These are phyloP conservation scores for Scutellaria minor DNA, from an alignment of 257 asterid species.

Conservation along the genomic window DNA sequence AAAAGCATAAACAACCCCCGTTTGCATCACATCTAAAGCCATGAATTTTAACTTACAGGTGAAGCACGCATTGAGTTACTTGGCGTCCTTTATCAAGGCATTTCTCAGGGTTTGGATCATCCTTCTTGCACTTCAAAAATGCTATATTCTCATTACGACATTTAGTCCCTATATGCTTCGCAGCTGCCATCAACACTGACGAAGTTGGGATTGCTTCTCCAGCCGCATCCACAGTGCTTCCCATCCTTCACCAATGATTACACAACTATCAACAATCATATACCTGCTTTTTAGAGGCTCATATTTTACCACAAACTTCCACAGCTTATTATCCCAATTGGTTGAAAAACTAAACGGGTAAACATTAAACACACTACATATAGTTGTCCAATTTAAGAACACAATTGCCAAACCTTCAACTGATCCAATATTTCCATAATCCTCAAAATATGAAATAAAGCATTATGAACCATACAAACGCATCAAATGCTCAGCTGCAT, in stretches of 20 bases:
- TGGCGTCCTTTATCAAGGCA: conserved; percentile 80
- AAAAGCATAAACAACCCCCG: background rate
- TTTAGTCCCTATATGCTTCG: conserved; percentile 70
- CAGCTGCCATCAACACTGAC: conserved; percentile 69
- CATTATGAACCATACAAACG: background rate
- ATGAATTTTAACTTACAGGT: conserved; percentile 59
- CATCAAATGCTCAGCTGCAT: conserved; percentile 12
- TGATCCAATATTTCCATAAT: conserved; percentile 1
- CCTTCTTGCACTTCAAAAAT: conserved; percentile 79
- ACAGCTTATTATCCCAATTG: background rate
- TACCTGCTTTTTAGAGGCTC: background rate
- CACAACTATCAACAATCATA: conserved; percentile 19
- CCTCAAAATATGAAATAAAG: conserved; percentile 18
- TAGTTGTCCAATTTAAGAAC: background rate
- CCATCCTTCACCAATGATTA: conserved; percentile 49
- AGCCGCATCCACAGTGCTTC: conserved; percentile 50
- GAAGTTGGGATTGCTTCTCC: conserved; percentile 77
- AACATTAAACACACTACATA: background rate
- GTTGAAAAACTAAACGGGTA: background rate
- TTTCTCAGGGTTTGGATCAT: conserved; percentile 81
- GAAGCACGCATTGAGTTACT: conserved; percentile 78
- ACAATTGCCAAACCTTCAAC: background rate
- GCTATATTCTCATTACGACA: conserved; percentile 76
- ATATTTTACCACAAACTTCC: conserved; percentile 10
- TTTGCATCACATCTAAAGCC: conserved; percentile 19